Evolutionary conservation across 257 asterid species (phyloP).

Genomic region (Eustoma russellianum): DNA sequence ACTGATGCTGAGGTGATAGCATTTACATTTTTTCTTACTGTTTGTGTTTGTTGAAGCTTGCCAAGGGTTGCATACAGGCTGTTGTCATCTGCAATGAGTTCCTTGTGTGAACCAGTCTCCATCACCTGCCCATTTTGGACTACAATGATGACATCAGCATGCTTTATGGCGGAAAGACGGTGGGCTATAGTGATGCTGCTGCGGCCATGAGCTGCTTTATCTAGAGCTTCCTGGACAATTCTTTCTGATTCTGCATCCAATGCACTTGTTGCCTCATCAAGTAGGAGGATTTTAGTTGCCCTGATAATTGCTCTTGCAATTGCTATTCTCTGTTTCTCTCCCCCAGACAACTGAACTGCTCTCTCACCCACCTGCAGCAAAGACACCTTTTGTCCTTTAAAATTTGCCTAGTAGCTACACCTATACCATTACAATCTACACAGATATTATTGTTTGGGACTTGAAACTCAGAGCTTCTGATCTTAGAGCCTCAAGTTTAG

Average conservation of each 20-base stretch:
- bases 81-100: conserved; percentile 30
- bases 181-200: conserved; percentile 80
- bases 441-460: too few relatives aligned
- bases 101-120: conserved; percentile 64
- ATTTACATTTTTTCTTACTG: background rate
- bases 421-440: background rate
- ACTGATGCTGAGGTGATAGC: conserved; percentile 5
- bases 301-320: conserved; percentile 84
- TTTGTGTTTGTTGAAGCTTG: conserved; percentile 55
- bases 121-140: conserved; percentile 55
- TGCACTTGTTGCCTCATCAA: conserved; percentile 96
- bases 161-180: conserved; percentile 83
- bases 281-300: conserved; percentile 72
- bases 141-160: conserved; percentile 67
- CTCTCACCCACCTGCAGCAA: conserved; percentile 76
- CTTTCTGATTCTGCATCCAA: conserved; percentile 82
- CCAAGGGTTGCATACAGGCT: conserved; percentile 58
- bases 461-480: too few relatives aligned
- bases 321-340: conserved; percentile 91
- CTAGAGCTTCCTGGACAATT: conserved; percentile 76
- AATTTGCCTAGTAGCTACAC: background rate
- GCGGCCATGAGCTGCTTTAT: conserved; percentile 73
- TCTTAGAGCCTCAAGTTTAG: too few relatives aligned
- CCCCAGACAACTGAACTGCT: conserved; percentile 93
- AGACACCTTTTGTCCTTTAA: too few relatives aligned